Evolutionary conservation across 176 grass and related monocot species (phyloP), one percentile per base, ranked within the genome.

Genomic region (Pontederia paniculata): DNA sequence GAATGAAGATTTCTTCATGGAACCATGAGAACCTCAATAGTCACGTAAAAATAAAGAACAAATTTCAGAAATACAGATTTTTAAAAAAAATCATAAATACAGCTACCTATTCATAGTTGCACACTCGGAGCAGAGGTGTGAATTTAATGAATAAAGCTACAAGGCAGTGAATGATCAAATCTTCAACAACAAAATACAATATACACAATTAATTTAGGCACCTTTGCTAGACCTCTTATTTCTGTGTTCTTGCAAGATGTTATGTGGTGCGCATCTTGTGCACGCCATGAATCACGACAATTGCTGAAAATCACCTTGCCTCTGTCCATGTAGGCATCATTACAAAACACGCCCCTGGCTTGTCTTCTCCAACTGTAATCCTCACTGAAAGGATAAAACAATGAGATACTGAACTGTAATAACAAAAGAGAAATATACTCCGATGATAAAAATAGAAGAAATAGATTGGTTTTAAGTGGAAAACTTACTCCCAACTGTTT

Each of bases 191-290:
- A n/a, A n/a, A n/a, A n/a, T n/a, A n/a, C n/a, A n/a, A n/a, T n/a
- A n/a, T n/a, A n/a, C n/a, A n/a, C n/a, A n/a, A n/a, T n/a, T n/a
- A 44, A 19, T 50, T 28, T 54, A 67, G 31, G 9, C 71, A 93
- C 88, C 88, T 93, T 93, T n/a, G 88, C 72, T 60, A 87, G 83
- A 73, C 73, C 75, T 81, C 80, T 88, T 28, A 88, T 61, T 67
- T 84, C 80, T 53, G 76, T 67, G 48, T 70, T 70, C 55, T 83
- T 80, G 65, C 67, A 70, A 51, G 73, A 78, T n/a, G 76, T 57
- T 23, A 62, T 43, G 4, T 73, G 44, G 42, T 68, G 57, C 14
- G 47, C 49, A 54, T 65, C 61, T 63, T 80, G 80, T 17, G 58
- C 6, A 47, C 72, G 62, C 63, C 75, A 74, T 21, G 45, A 48